Base-by-base conservation (phyloP, 140 eudicot genomes). In the Cichorium intybus region DNA sequence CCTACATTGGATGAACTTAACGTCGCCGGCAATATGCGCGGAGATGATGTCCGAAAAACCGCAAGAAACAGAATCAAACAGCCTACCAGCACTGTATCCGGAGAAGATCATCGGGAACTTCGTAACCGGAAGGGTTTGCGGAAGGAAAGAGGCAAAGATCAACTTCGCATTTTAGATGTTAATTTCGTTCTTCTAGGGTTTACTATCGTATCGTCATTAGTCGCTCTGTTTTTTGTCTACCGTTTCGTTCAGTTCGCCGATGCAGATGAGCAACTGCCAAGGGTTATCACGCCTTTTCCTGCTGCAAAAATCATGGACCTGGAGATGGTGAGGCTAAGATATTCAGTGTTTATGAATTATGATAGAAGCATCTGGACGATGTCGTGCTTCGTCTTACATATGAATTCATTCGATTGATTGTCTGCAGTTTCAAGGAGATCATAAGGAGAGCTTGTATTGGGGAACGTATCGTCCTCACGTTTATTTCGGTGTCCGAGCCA, bases 381-480 rank as follows among this genome's bases (percentile, higher is more conserved):
- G 2, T 16, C 27, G 37, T 20, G 45, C 50, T 18, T 52, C 35
- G 11, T 15, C 37, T 63, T 33, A 35, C 67, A 22, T 24, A 14
- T 63, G 35, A 31, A 15, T 49, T 37, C 49, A 55, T 43, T 55
- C 29, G 28, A 20, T 66, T 60, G 15, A 28, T 50, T 62, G 48
- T 24, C 26, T 82, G 74, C 79, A 94, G 99, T 94, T 94, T 86
- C 95, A 88, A 82, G 99, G 99, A 50, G 99, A 89, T 72, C 99
- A 94, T 35, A 94, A 82, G 81, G 99, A 89, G 88, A 84, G 91
- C 84, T 69, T 94, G 55, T 94, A 94, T 59, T 94, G 99, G 99
- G 99, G 99, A 58, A 94, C 99, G 10, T 94, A 94, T 74, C 77
- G 99, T 75, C 99, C 99, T 49, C 86, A 83, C 6, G 85, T 89